Evolutionary conservation across 768 basidiomycete species (phyloP).

Genomic region (Phlebiopsis flavidoalba): DNA sequence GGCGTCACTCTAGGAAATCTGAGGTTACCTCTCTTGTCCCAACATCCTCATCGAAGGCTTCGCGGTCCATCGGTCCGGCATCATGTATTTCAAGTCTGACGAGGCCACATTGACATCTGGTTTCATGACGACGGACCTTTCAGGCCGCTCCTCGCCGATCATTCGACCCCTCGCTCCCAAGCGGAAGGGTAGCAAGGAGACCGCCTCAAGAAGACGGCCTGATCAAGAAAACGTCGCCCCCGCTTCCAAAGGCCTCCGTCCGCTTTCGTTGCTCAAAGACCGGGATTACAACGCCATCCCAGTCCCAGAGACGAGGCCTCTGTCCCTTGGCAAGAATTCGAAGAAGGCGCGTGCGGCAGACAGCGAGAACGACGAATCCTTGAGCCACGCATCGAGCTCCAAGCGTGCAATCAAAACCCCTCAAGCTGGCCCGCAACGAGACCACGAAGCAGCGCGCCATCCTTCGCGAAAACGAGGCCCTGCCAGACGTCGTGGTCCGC

Average conservation of each 20-base stretch:
- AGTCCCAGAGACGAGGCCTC: constrained; percentile 41
- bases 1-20: constrained; percentile 9
- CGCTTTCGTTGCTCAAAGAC: constrained; percentile 58
- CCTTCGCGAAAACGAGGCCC: constrained; percentile 48
- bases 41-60: constrained; percentile 15
- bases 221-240: constrained; percentile 17
- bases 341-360: constrained; percentile 30
- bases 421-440: constrained; percentile 57
- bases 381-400: constrained; percentile 28
- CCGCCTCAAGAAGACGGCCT: constrained; percentile 30
- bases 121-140: constrained; percentile 8
- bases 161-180: constrained; percentile 53
- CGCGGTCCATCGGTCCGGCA: constrained; percentile 50
- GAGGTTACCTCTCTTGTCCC: constrained; percentile 22
- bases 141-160: constrained; percentile 25
- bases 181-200: constrained; percentile 43
- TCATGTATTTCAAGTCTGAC: constrained; percentile 61
- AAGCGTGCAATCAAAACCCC: constrained; percentile 51
- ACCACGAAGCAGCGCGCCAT: constrained; percentile 57
- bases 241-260: constrained; percentile 40
- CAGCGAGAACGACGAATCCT: constrained; percentile 20
- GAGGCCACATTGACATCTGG: constrained; percentile 22
- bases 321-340: constrained; percentile 46
- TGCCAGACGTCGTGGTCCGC: constrained; percentile 58
- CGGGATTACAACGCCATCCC: constrained; percentile 38